Evolutionary conservation across 495 filamentous ascomycete species (phyloP).

Genomic region (Annulohypoxylon moriforme): DNA sequence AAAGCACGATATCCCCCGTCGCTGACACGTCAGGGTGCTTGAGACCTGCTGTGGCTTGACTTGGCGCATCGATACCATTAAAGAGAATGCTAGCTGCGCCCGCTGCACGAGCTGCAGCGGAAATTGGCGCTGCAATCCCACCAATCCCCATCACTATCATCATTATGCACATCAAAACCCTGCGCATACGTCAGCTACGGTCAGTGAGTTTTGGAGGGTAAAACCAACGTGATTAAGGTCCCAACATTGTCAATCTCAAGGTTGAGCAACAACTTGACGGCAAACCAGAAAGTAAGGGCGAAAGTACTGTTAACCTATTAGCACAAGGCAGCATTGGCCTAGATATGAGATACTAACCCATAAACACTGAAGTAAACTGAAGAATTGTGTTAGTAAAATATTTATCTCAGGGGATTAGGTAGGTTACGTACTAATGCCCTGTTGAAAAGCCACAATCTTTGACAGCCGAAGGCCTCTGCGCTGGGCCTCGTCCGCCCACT

Average conservation of each 20-base stretch:
- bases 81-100: conserved; percentile 66
- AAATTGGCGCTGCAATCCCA: conserved; percentile 62
- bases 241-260: conserved; percentile 53
- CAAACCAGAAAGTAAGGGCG: conserved; percentile 61
- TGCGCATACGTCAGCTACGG: conserved; percentile 46
- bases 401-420: too few species aligned
- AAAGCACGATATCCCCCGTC: conserved; percentile 66
- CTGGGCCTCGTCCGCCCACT: conserved; percentile 68
- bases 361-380: conserved; percentile 59
- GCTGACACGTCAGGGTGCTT: conserved; percentile 59
- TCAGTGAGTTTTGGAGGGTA: not conserved
- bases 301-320: conserved; percentile 51
- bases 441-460: conserved; percentile 60
- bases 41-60: conserved; percentile 58
- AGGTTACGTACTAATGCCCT: conserved; percentile 53
- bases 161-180: conserved; percentile 68
- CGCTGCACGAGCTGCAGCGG: conserved; percentile 62
- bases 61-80: conserved; percentile 66
- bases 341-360: conserved; percentile 46
- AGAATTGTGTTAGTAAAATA: conserved; percentile 8
- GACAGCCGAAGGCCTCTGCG: conserved; percentile 63
- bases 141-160: conserved; percentile 64
- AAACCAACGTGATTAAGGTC: conserved; percentile 63
- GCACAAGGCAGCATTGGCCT: conserved; percentile 2
- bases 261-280: conserved; percentile 48